Evolutionary conservation across 805 yeast species (phyloP).

Genomic region (Saturnispora quitensis): DNA sequence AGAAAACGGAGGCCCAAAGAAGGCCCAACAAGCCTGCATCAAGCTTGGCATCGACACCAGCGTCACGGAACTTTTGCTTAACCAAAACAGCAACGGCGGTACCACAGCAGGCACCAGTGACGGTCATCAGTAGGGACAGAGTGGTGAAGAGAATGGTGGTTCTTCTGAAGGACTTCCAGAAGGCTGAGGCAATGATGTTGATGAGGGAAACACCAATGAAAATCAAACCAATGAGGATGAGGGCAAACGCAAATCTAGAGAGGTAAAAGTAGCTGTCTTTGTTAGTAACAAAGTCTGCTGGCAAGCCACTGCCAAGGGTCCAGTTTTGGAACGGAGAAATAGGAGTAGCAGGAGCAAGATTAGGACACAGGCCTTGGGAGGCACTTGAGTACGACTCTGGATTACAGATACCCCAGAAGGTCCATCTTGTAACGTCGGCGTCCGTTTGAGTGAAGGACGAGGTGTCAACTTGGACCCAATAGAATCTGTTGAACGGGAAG

Average conservation of each 20-base stretch:
- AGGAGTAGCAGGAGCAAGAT: slow-evolving; percentile 59
- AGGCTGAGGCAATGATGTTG: slow-evolving; percentile 44
- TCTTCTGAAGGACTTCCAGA: slow-evolving; percentile 46
- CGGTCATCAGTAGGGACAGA: slow-evolving; percentile 43
- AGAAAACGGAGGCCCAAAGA: slow-evolving; percentile 61
- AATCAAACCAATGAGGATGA: slow-evolving; percentile 48
- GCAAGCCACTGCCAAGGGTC: slow-evolving; percentile 41
- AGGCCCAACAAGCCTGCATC: slow-evolving; percentile 55
- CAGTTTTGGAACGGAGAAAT: slow-evolving; percentile 71
- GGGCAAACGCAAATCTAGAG: slow-evolving; percentile 58
- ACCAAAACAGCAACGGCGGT: slow-evolving; percentile 78
- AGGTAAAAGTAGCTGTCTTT: slow-evolving; percentile 55
- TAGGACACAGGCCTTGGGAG: slow-evolving; percentile 28
- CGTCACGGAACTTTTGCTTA: slow-evolving; percentile 52
- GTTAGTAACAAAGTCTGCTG: slow-evolving; percentile 41
- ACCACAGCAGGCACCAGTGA: slow-evolving; percentile 58
- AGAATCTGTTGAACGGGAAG: slow-evolving; percentile 56
- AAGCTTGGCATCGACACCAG: slow-evolving; percentile 35
- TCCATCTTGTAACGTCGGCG: slow-evolving; percentile 54
- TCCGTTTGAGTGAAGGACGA: slow-evolving; percentile 40
- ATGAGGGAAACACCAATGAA: slow-evolving; percentile 57
- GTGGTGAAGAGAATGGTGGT: slow-evolving; percentile 43
- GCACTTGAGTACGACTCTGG: slow-evolving; percentile 22
- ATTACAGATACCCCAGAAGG: slow-evolving; percentile 72
- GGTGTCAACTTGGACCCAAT: slow-evolving; percentile 68